These are phyloP conservation scores for Hibiscus trionum DNA, from an alignment of 345 rosid species.

Conservation along the genomic window DNA sequence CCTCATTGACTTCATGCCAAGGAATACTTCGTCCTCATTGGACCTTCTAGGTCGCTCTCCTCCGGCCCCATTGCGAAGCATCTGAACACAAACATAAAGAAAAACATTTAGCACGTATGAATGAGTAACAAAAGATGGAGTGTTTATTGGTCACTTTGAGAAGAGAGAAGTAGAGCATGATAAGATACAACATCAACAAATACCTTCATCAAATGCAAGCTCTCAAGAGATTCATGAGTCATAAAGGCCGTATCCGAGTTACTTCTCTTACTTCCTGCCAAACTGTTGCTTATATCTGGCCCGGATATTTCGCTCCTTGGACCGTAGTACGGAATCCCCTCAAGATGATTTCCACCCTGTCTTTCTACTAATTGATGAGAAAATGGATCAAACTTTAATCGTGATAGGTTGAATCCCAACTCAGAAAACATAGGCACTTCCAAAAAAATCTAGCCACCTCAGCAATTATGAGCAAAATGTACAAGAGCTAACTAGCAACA, in stretches of 20 bases:
- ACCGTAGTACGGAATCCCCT: slow-evolving; percentile 76
- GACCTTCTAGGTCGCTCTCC: slow-evolving; percentile 44
- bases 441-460: not conserved
- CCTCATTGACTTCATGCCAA: slow-evolving; percentile 39
- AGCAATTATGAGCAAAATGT: not conserved
- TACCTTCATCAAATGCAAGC: slow-evolving; percentile 77
- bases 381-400: slow-evolving; percentile 20
- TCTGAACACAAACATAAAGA: slow-evolving; percentile 27
- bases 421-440: slow-evolving; percentile 6
- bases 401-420: not conserved
- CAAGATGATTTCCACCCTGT: slow-evolving; percentile 59
- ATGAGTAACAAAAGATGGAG: not conserved
- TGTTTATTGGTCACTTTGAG: not conserved
- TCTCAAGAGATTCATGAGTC: slow-evolving; percentile 62
- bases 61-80: slow-evolving; percentile 55
- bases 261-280: slow-evolving; percentile 67
- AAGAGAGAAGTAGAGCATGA: not conserved
- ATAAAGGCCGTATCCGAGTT: slow-evolving; percentile 60
- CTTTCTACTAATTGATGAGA: slow-evolving; percentile 43
- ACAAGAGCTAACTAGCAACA: not conserved
- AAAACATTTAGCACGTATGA: slow-evolving; percentile 5
- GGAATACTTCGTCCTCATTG: slow-evolving; percentile 40
- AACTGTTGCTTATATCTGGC: slow-evolving; percentile 53
- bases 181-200: not conserved
- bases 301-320: slow-evolving; percentile 64